Evolutionary conservation across 1,284 basidiomycete species (phyloP).

Genomic region (Golubevia sp.): DNA sequence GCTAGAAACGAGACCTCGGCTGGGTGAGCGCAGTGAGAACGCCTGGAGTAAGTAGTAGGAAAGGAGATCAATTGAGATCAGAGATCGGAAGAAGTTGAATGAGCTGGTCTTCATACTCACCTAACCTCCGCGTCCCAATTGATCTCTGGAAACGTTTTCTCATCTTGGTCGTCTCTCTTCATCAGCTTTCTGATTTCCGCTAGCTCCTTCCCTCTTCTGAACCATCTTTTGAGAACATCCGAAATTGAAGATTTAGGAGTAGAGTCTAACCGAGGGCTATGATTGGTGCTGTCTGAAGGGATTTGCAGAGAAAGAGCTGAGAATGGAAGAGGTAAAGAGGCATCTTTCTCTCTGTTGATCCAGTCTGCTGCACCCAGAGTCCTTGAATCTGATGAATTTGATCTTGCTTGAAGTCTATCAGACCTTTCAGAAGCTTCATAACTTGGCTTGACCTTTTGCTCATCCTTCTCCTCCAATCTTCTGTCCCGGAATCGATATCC

Average conservation of each 20-base stretch:
- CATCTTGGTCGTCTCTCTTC: slow-evolving; percentile 18
- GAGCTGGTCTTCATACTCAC: neutral
- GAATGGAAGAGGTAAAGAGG: slow-evolving; percentile 26
- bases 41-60: neutral
- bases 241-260: neutral
- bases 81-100: neutral
- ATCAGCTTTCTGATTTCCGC: slow-evolving; percentile 29
- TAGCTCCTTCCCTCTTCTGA: slow-evolving; percentile 30
- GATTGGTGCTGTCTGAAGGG: slow-evolving; percentile 4
- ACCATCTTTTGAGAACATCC: slow-evolving; percentile 27
- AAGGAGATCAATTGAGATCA: neutral
- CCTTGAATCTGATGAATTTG: too few species aligned
- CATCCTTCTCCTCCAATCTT: slow-evolving; percentile 2
- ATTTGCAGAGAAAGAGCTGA: slow-evolving; percentile 12
- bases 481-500: slow-evolving; percentile 12
- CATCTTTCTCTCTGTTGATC: slow-evolving; percentile 9
- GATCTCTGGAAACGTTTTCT: slow-evolving; percentile 42
- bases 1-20: slow-evolving; percentile 29
- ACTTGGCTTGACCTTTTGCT: slow-evolving; percentile 15
- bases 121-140: slow-evolving; percentile 42
- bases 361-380: slow-evolving; percentile 7
- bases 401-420: too few species aligned
- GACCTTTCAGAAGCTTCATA: neutral
- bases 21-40: slow-evolving; percentile 28
- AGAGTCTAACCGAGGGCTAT: neutral